A percentile compares a stretch with the other conserved stretches of the same genome.
Evolutionary conservation across 768 basidiomycete genomes (phyloP).

Genomic region (Trametes gibbosa): DNA sequence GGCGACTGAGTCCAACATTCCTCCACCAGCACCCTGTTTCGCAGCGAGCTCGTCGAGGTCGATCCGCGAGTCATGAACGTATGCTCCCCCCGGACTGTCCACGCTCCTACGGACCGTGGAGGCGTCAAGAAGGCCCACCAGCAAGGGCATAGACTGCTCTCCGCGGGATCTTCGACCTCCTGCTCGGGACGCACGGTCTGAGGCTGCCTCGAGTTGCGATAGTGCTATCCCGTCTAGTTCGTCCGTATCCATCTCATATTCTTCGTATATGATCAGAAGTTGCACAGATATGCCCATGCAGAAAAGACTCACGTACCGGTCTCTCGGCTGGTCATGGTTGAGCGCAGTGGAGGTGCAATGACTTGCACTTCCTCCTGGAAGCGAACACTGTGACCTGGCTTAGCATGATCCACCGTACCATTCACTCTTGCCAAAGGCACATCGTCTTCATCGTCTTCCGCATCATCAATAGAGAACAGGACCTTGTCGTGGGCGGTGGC

Average conservation of each 20-base stretch:
- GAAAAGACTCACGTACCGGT: slow-evolving; percentile 56
- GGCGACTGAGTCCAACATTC: slow-evolving; percentile 75
- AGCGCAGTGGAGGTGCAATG: slow-evolving; percentile 66
- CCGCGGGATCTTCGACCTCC: slow-evolving; percentile 32
- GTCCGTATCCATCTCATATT: slow-evolving; percentile 82
- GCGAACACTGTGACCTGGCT: slow-evolving; percentile 44
- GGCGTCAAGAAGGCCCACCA: slow-evolving; percentile 74
- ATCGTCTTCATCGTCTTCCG: slow-evolving; percentile 47
- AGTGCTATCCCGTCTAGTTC: slow-evolving; percentile 59
- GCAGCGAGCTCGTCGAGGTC: slow-evolving; percentile 73
- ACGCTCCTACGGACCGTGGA: slow-evolving; percentile 52
- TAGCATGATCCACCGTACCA: slow-evolving; percentile 18
- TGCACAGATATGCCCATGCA: not conserved
- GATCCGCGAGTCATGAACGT: slow-evolving; percentile 36
- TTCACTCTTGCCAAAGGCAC: slow-evolving; percentile 29
- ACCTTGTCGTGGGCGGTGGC: slow-evolving; percentile 32
- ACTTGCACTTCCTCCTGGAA: slow-evolving; percentile 71
- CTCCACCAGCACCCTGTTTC: slow-evolving; percentile 66
- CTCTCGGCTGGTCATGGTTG: slow-evolving; percentile 75
- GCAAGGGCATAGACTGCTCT: slow-evolving; percentile 69
- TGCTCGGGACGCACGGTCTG: slow-evolving; percentile 27
- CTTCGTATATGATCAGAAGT: slow-evolving; percentile 36
- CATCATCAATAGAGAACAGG: slow-evolving; percentile 49
- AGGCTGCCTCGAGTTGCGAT: slow-evolving; percentile 31
- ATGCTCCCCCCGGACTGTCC: slow-evolving; percentile 41